Percentiles rank a stretch among this genome's conserved stretches.
These are phyloP conservation scores for Tolypocladium nubicola DNA, from an alignment of 2,329 filamentous ascomycete genomes.

Conservation along the genomic window DNA sequence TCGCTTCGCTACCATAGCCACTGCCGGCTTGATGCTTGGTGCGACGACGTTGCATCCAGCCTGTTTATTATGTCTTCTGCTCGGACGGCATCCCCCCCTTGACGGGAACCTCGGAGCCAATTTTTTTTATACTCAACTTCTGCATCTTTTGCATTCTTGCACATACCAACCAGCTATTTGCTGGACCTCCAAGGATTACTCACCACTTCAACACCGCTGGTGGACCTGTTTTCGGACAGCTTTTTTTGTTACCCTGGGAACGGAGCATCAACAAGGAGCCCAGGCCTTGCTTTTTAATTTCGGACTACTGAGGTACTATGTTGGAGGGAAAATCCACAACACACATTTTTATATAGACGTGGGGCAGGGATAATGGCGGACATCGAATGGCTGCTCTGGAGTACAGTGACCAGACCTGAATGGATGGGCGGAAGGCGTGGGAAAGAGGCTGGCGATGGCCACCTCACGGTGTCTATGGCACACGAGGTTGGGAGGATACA, in stretches of 20 bases:
- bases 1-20: background rate
- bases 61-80: background rate
- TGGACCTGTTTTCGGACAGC: background rate
- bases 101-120: background rate
- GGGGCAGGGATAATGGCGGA: background rate
- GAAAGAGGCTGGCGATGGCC: background rate
- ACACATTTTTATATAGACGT: background rate
- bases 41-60: background rate
- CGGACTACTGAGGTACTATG: background rate
- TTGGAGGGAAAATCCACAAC: background rate
- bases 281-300: background rate
- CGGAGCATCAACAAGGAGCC: background rate
- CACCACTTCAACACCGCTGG: slow-evolving; percentile 1
- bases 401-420: background rate
- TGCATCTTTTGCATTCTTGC: background rate
- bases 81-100: background rate
- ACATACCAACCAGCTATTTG: background rate
- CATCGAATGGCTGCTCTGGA: background rate
- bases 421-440: background rate
- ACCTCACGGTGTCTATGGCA: background rate
- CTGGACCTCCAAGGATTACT: background rate
- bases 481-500: background rate
- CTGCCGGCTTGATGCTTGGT: background rate
- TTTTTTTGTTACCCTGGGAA: background rate
- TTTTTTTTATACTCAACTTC: background rate